A percentile compares a stretch with the other conserved stretches of the same genome.
phyloP scores from a whole-genome alignment of 768 basidiomycete species.

The Chlorophyllum brunneum region DNA sequence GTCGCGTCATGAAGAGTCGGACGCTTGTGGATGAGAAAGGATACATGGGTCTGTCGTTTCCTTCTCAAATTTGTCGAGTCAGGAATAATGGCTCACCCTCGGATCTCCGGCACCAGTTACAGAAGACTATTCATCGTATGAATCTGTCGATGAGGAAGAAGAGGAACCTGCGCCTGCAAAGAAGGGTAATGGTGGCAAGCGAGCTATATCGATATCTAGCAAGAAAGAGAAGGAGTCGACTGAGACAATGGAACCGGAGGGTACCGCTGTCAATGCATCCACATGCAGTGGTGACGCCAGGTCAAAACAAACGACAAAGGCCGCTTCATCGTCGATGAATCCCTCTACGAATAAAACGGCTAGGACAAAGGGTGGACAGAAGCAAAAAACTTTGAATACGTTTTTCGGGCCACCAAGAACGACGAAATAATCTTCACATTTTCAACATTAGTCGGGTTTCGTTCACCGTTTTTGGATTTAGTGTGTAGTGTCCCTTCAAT shows the following conservation, averaged over 20 bases:
- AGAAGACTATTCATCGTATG: conserved; percentile 79
- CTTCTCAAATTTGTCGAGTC: not conserved
- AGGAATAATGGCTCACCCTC: not conserved
- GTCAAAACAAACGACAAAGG: conserved; percentile 1
- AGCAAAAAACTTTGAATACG: conserved; percentile 7
- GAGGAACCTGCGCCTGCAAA: conserved; percentile 15
- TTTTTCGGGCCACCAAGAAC: conserved; percentile 15
- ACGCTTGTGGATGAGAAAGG: conserved; percentile 60
- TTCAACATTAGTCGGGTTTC: not conserved
- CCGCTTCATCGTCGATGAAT: conserved; percentile 1
- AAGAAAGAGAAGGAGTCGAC: not conserved
- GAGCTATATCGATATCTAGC: not conserved
- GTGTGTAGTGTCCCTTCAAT: not conserved
- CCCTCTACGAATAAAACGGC: not conserved
- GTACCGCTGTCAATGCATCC: not conserved
- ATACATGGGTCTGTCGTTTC: conserved; percentile 55
- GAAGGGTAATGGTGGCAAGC: conserved; percentile 10
- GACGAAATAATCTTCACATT: conserved; percentile 8
- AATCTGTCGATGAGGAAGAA: conserved; percentile 64
- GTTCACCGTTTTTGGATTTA: not conserved
- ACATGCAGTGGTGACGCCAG: not conserved
- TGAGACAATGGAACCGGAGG: conserved; percentile 10
- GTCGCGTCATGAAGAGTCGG: conserved; percentile 56
- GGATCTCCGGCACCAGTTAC: conserved; percentile 40
- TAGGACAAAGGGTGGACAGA: conserved; percentile 1